Percentiles rank a stretch among this genome's conserved stretches.
These are phyloP conservation scores for Malus hybrid DNA, from an alignment of 331 rosid genomes.

Conservation along the genomic window DNA sequence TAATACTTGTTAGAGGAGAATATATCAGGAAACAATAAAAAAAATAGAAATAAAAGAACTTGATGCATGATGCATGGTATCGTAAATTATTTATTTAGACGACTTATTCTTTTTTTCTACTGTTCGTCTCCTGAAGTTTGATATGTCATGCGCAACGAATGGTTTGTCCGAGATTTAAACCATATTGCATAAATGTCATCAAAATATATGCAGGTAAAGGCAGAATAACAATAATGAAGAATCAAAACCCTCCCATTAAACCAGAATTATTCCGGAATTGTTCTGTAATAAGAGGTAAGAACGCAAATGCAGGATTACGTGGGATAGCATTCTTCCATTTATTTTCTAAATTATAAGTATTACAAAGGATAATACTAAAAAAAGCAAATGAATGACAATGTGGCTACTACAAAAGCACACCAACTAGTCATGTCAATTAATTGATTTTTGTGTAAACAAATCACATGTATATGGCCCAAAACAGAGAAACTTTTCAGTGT, in stretches of 20 bases:
- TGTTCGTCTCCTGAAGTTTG: constrained; percentile 3
- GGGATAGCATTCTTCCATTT: not conserved
- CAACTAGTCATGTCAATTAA: not conserved
- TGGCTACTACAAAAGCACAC: not conserved
- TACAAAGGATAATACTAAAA: not conserved
- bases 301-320: not conserved
- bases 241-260: constrained; percentile 4
- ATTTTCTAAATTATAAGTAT: not conserved
- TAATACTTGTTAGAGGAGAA: not conserved
- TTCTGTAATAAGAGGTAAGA: not conserved
- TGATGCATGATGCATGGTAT: not conserved
- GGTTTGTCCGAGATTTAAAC: not conserved
- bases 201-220: not conserved
- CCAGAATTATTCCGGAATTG: constrained; percentile 8
- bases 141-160: not conserved
- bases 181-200: not conserved
- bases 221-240: not conserved
- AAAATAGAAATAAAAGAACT: no score
- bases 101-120: not conserved
- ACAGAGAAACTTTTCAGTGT: not conserved
- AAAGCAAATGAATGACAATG: not conserved
- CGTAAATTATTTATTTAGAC: not conserved
- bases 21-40: no score
- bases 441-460: not conserved
- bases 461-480: not conserved